A percentile compares a stretch with the other conserved stretches of the same genome.
Evolutionary conservation across 257 asterid species (phyloP).

Genomic region (Jasminum sambac): DNA sequence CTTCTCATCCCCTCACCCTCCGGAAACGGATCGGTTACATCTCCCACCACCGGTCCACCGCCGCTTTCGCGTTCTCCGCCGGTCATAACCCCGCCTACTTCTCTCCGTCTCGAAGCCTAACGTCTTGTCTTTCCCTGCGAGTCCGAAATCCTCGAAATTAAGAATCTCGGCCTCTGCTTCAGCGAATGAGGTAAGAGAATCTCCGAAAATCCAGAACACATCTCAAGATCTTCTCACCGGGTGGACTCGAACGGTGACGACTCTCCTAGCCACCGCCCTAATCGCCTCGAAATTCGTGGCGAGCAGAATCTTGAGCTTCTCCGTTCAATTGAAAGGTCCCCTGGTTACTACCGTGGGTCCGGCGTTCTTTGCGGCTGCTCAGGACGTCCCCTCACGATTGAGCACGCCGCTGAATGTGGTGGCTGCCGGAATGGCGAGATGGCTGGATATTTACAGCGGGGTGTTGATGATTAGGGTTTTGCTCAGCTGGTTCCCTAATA

Average conservation of each 20-base stretch:
- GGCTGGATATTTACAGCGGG: slow-evolving; percentile 87
- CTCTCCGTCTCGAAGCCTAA: slow-evolving; percentile 25
- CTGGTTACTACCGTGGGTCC: slow-evolving; percentile 56
- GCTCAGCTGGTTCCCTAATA: slow-evolving; percentile 95
- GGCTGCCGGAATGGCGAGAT: slow-evolving; percentile 88
- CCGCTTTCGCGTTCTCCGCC: slow-evolving; percentile 7
- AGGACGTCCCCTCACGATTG: slow-evolving; percentile 43
- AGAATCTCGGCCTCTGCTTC: slow-evolving; percentile 37
- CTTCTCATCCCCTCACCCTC: slow-evolving; percentile 44
- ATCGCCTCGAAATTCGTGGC: slow-evolving; percentile 51
- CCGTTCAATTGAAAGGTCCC: slow-evolving; percentile 45
- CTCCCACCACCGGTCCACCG: slow-evolving; percentile 5
- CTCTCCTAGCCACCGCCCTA: slow-evolving; percentile 49
- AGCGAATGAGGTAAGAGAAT: slow-evolving; percentile 6
- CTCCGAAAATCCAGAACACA: slow-evolving; percentile 10
- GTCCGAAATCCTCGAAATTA: slow-evolving; percentile 27
- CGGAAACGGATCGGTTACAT: slow-evolving; percentile 3
- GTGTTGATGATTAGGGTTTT: slow-evolving; percentile 85
- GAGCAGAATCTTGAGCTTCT: slow-evolving; percentile 32
- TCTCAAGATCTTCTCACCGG: slow-evolving; percentile 48
- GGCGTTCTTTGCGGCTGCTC: slow-evolving; percentile 78
- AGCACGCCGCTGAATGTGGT: slow-evolving; percentile 88
- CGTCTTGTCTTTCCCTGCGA: slow-evolving; percentile 17
- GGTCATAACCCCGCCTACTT: slow-evolving; percentile 1
- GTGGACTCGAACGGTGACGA: slow-evolving; percentile 72